Evolutionary conservation across 495 filamentous ascomycete species (phyloP).

Genomic region (Hyaloscypha hepaticicola): DNA sequence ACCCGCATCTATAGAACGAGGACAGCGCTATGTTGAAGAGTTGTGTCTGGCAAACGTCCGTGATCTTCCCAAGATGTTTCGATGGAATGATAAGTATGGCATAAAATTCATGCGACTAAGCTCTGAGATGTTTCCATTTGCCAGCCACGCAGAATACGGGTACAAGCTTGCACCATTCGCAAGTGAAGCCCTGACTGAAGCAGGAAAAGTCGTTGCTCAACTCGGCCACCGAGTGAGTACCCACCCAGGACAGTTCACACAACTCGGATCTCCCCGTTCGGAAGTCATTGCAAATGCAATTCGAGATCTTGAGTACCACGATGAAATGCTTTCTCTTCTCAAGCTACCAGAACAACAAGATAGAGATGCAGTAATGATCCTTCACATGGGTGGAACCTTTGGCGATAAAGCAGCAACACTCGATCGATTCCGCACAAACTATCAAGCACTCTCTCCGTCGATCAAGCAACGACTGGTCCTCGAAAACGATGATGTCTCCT

Average conservation of each 20-base stretch:
- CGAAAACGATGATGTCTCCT: constrained; percentile 91
- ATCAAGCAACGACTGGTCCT: constrained; percentile 83
- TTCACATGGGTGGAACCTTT: constrained; percentile 92
- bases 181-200: constrained; percentile 70
- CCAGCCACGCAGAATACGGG: constrained; percentile 81
- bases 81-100: constrained; percentile 90
- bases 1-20: constrained; percentile 57
- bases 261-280: constrained; percentile 75
- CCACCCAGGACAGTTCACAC: constrained; percentile 88
- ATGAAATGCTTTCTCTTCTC: constrained; percentile 78
- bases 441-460: constrained; percentile 60
- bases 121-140: constrained; percentile 97
- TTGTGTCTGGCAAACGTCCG: constrained; percentile 79
- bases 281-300: constrained; percentile 73
- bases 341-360: constrained; percentile 76
- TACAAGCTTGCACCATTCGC: constrained; percentile 90
- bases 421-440: constrained; percentile 78
- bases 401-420: constrained; percentile 85
- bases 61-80: constrained; percentile 80
- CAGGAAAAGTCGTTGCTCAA: constrained; percentile 73
- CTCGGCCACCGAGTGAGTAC: constrained; percentile 85
- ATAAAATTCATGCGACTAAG: constrained; percentile 93
- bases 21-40: constrained; percentile 70
- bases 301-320: constrained; percentile 87
- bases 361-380: constrained; percentile 88